These are phyloP conservation scores for Parathielavia appendiculata DNA, from an alignment of 495 filamentous ascomycete genomes.

Conservation along the genomic window DNA sequence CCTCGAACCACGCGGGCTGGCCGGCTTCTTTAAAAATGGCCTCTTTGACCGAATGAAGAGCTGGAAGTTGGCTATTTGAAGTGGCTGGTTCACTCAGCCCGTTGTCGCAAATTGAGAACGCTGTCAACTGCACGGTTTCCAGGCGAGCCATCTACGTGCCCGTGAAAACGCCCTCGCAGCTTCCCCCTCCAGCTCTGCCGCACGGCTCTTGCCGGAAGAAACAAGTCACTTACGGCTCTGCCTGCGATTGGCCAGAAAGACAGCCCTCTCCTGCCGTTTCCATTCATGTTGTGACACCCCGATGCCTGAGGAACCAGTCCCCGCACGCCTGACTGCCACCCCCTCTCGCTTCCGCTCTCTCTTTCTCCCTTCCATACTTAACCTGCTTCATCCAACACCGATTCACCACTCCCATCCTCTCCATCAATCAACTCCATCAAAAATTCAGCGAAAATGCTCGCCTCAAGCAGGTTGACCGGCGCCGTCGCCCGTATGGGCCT, in stretches of 20 bases:
- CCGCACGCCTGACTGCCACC: conserved; percentile 7
- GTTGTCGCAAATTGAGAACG: neutral
- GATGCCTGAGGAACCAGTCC: conserved; percentile 11
- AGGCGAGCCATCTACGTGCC: too few species aligned
- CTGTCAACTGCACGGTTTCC: neutral
- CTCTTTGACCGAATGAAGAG: too few species aligned
- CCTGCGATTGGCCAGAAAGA: neutral
- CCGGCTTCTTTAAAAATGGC: too few species aligned
- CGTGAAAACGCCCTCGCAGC: neutral
- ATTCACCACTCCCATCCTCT: conserved; percentile 9
- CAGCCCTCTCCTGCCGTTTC: neutral
- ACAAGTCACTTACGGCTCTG: neutral
- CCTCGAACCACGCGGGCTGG: neutral
- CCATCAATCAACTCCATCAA: conserved; percentile 11
- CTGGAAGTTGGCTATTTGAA: too few species aligned
- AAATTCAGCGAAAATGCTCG: conserved; percentile 17
- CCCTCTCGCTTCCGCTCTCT: conserved; percentile 18
- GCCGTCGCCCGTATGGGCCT: conserved; percentile 24
- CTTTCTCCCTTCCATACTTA: conserved; percentile 4
- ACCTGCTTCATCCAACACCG: conserved; percentile 2
- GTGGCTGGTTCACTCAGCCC: too few species aligned
- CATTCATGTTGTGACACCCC: conserved; percentile 10
- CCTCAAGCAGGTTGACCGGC: conserved; percentile 23
- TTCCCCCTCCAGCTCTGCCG: neutral
- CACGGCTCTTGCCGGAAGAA: conserved; percentile 5